Conservation (phyloP, 192 early-diverging fungal species). For the Podila epigama region DNA sequence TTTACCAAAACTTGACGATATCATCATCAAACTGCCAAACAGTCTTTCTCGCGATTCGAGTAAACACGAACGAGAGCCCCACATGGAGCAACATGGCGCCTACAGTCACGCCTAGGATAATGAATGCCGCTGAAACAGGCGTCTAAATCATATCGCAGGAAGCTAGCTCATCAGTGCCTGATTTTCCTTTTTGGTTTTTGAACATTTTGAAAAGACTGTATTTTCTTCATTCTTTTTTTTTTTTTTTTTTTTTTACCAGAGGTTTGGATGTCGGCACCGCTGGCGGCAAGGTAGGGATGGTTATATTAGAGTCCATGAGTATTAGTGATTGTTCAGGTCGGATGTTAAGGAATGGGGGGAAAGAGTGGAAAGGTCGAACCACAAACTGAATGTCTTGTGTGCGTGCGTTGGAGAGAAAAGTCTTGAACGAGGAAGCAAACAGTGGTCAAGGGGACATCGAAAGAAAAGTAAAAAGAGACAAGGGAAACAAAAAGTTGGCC, state of each 20-base stretch:
- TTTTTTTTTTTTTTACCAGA: slow-evolving; percentile 17
- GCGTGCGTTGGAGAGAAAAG: too few relatives aligned
- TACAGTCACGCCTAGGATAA: slow-evolving; percentile 38
- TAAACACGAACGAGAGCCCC: slow-evolving; percentile 34
- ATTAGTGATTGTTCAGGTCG: neutral
- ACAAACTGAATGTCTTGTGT: too few relatives aligned
- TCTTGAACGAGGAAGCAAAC: neutral
- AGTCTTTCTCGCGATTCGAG: slow-evolving; percentile 31
- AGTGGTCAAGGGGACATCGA: neutral
- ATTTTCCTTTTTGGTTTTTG: too few relatives aligned
- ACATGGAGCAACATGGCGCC: slow-evolving; percentile 37
- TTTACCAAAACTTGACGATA: slow-evolving; percentile 49
- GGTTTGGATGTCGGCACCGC: slow-evolving; percentile 19
- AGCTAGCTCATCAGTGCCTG: too few relatives aligned
- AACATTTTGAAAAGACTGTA: too few relatives aligned
- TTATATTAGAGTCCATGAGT: slow-evolving; percentile 26
- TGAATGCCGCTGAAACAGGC: slow-evolving; percentile 40
- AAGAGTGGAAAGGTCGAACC: neutral
- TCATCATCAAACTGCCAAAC: slow-evolving; percentile 52
- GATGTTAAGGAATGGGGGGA: neutral
- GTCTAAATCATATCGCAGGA: too few relatives aligned
- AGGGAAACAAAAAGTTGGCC: neutral
- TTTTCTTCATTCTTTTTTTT: neutral
- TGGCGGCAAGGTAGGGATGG: neutral
- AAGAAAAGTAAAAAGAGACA: neutral